Evolutionary conservation across 805 yeast species (phyloP).

Genomic region (Priceomyces carsonii): DNA sequence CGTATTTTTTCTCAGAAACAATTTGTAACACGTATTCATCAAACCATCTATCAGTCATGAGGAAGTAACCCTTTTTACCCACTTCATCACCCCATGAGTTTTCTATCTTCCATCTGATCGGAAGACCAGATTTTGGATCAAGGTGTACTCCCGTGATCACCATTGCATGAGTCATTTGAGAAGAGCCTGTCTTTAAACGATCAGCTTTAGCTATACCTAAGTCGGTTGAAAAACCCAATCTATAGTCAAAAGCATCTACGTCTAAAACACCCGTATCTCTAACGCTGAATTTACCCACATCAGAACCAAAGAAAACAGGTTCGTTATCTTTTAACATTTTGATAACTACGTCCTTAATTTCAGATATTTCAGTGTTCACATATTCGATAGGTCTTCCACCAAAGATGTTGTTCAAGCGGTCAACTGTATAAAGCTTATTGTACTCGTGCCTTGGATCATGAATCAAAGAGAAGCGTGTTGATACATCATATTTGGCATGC

Average conservation of each 20-base stretch:
- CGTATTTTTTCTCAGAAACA: constrained; percentile 39
- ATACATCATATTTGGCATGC: constrained; percentile 52
- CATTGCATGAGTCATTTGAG: constrained; percentile 92
- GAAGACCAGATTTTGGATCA: constrained; percentile 45
- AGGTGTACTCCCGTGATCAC: constrained; percentile 78
- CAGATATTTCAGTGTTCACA: constrained; percentile 63
- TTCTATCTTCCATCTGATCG: constrained; percentile 46
- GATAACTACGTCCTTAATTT: constrained; percentile 61
- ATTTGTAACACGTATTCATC: constrained; percentile 44
- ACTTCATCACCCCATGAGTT: constrained; percentile 45
- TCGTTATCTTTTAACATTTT: constrained; percentile 69
- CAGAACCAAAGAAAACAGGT: constrained; percentile 87
- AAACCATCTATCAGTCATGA: constrained; percentile 47
- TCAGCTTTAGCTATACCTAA: constrained; percentile 61
- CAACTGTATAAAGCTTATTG: constrained; percentile 65
- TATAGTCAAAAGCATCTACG: constrained; percentile 64
- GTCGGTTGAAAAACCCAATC: constrained; percentile 53
- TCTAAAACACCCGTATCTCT: constrained; percentile 71
- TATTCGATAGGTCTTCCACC: constrained; percentile 73
- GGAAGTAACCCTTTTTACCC: constrained; percentile 43
- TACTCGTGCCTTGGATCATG: constrained; percentile 81
- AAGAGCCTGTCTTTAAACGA: constrained; percentile 67
- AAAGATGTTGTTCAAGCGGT: constrained; percentile 69
- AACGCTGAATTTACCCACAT: constrained; percentile 72
- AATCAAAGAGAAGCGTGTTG: constrained; percentile 62